Evolutionary conservation across 1,139 yeast genomes (phyloP).

Genomic region (Debaryomyces fabryi): DNA sequence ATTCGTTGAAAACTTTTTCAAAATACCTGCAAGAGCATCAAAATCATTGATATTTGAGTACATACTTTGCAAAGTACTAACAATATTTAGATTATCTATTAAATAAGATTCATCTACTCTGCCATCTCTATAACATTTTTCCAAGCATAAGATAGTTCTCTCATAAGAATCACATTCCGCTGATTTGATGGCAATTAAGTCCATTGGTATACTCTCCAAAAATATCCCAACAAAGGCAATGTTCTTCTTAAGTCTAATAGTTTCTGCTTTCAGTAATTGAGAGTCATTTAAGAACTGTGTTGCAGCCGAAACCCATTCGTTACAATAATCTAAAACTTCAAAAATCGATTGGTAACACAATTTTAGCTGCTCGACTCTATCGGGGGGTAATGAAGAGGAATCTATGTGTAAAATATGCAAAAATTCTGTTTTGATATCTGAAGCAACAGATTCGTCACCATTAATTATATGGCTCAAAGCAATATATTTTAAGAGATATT

Average conservation of each 20-base stretch:
- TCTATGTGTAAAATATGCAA: constrained; percentile 55
- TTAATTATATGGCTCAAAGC: constrained; percentile 66
- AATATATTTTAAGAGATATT: constrained; percentile 78
- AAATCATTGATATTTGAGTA: constrained; percentile 87
- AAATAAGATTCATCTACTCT: constrained; percentile 33
- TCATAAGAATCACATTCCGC: constrained; percentile 86
- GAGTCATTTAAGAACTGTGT: constrained; percentile 32
- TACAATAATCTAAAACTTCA: constrained; percentile 78
- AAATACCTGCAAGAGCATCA: constrained; percentile 87
- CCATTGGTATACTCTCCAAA: constrained; percentile 60
- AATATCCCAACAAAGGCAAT: constrained; percentile 47
- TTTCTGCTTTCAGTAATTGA: constrained; percentile 21
- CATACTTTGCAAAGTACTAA: constrained; percentile 67
- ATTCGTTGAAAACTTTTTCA: constrained; percentile 71
- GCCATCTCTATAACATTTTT: constrained; percentile 63
- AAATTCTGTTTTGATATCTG: constrained; percentile 60
- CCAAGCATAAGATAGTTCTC: constrained; percentile 85
- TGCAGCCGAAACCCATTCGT: constrained; percentile 65
- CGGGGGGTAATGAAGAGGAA: constrained; percentile 40
- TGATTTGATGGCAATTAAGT: constrained; percentile 74
- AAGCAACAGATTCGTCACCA: constrained; percentile 45
- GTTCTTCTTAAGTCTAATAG: constrained; percentile 27
- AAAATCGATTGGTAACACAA: constrained; percentile 74
- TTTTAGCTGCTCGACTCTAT: constrained; percentile 57
- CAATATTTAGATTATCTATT: constrained; percentile 41